Evolutionary conservation across 2,329 filamentous ascomycete genomes (phyloP).

Genomic region (Hypoxylon sp.): DNA sequence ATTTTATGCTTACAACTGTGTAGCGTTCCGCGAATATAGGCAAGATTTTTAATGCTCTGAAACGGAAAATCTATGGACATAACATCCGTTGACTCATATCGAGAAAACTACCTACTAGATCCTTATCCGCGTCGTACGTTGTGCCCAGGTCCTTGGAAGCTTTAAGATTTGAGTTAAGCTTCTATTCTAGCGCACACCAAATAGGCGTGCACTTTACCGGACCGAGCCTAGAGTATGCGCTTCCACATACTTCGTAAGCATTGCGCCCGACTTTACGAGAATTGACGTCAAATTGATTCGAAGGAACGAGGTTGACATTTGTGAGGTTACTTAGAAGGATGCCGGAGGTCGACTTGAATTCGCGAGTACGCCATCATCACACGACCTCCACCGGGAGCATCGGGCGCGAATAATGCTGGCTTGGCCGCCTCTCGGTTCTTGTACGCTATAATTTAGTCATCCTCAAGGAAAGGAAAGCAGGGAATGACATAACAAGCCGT

Average conservation of each 20-base stretch:
- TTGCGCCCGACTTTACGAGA: neutral
- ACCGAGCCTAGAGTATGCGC: constrained; percentile 24
- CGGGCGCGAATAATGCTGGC: constrained; percentile 1
- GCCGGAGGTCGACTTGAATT: neutral
- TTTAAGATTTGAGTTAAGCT: constrained; percentile 28
- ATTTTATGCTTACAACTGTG: constrained; percentile 24
- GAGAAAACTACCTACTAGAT: neutral
- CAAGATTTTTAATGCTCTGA: neutral
- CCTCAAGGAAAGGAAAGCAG: constrained; percentile 7
- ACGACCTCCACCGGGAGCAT: constrained; percentile 20
- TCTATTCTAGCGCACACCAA: constrained; percentile 24
- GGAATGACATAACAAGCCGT: constrained; percentile 20
- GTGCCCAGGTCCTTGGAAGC: constrained; percentile 4
- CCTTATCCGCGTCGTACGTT: constrained; percentile 12
- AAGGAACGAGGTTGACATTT: neutral
- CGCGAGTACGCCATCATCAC: constrained; percentile 12
- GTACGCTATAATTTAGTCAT: constrained; percentile 25
- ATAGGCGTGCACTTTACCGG: constrained; percentile 17
- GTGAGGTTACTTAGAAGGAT: constrained; percentile 3
- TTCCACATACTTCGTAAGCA: neutral
- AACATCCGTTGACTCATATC: neutral
- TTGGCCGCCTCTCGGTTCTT: constrained; percentile 11
- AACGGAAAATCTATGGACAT: neutral
- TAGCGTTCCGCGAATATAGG: constrained; percentile 7
- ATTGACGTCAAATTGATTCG: constrained; percentile 1